Percentiles rank a stretch among this genome's conserved stretches.
These are phyloP conservation scores for Acacia concinna DNA, from an alignment of 331 rosid genomes.

Conservation along the genomic window DNA sequence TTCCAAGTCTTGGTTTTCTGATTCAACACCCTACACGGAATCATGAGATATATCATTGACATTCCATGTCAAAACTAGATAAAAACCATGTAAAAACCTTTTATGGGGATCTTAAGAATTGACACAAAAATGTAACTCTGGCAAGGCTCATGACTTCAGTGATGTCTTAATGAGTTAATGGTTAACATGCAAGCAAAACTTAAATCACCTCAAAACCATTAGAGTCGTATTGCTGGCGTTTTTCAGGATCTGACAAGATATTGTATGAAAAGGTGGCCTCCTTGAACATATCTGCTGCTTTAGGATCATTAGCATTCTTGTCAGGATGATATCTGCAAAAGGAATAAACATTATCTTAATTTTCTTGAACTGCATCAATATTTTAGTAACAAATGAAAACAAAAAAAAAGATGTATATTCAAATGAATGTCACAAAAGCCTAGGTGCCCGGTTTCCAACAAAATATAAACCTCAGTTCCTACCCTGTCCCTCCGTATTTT, in stretches of 20 bases:
- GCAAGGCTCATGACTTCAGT: constrained; percentile 17
- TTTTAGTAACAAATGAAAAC: background rate
- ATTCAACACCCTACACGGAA: constrained; percentile 80
- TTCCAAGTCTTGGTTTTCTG: constrained; percentile 90
- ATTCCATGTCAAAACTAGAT: constrained; percentile 1
- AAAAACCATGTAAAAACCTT: background rate
- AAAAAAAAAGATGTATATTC: background rate
- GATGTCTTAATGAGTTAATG: constrained; percentile 2
- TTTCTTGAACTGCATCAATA: constrained; percentile 4
- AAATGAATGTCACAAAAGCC: background rate
- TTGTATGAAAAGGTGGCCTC: constrained; percentile 92
- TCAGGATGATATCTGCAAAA: constrained; percentile 92
- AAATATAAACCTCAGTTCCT: background rate
- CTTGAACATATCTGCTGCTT: constrained; percentile 93
- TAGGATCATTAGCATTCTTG: constrained; percentile 94
- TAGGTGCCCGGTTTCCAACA: background rate
- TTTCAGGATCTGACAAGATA: constrained; percentile 85
- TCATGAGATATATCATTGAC: constrained; percentile 23
- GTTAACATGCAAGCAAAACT: background rate
- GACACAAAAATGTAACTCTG: constrained; percentile 25
- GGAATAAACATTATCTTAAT: constrained; percentile 9
- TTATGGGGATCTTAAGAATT: constrained; percentile 4
- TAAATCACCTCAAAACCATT: constrained; percentile 87
- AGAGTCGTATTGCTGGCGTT: constrained; percentile 83
- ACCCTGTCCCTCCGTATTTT: background rate